Evolutionary conservation across 2,329 filamentous ascomycete genomes (phyloP), one percentile per base, ranked within the genome.

Genomic region (Epichloe glyceriae): DNA sequence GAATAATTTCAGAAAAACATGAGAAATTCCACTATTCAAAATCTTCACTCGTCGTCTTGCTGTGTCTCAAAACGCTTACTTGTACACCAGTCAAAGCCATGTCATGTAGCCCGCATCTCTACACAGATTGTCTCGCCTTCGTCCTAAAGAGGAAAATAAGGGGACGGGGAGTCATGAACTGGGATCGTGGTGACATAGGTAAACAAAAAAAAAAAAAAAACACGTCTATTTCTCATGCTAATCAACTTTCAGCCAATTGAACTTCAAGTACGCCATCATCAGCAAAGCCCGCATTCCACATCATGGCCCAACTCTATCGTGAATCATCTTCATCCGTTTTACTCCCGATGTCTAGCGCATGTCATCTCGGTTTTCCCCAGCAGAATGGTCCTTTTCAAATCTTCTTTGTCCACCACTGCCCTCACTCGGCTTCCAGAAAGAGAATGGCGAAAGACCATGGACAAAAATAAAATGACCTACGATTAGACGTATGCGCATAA

Each of bases 201-300:
- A 12, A 11, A 26, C 5, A n/a, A 19, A 11, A 37, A 1, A 10
- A 12, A 26, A n/a, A n/a, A n/a, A 4, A 10, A 10, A 38, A 7
- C 20, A 49, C 51, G 51, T 64, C 65, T 66, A 66, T 64, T 63
- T 59, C 61, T 59, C 61, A 62, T 66, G 60, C 61, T 62, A 65
- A 61, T 58, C 62, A 60, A 61, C 56, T 56, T 57, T 4, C 45
- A 44, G 39, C 45, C 39, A 39, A 30, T 38, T 57, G 53, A 60
- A 35, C 59, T 61, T 60, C 56, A 58, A 55, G 52, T 63, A 59
- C 61, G 63, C 62, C 62, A 60, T 53, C 58, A 56, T 52, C 35
- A 34, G 42, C 47, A 44, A 17, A 17, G n/a, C 26, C 26, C 22
- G 42, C 41, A 19, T 45, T 40, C 22, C 30, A 33, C 52, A 46